Evolutionary conservation across 2,329 filamentous ascomycete genomes (phyloP).

Genomic region (Talaromyces sp.): DNA sequence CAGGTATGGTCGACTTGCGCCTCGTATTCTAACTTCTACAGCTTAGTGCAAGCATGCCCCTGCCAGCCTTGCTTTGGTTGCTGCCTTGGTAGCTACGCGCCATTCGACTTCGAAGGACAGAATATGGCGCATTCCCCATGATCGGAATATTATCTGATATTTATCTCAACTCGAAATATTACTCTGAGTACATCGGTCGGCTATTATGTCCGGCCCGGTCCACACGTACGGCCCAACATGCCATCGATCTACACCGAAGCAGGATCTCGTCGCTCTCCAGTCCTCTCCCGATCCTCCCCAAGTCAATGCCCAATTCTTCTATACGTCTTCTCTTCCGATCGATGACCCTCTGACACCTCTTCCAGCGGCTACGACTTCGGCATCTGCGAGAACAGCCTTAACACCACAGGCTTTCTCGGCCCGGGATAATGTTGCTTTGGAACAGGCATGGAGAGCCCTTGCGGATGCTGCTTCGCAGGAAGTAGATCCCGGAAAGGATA

Average conservation of each 20-base stretch:
- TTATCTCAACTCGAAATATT: background rate
- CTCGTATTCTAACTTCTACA: background rate
- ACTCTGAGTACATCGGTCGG: background rate
- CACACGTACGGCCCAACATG: constrained; percentile 61
- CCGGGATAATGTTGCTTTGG: constrained; percentile 72
- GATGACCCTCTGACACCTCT: constrained; percentile 78
- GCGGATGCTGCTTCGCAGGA: constrained; percentile 21
- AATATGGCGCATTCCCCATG: background rate
- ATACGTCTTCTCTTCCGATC: constrained; percentile 73
- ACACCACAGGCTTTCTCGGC: constrained; percentile 71
- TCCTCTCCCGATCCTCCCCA: constrained; percentile 49
- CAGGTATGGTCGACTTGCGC: background rate
- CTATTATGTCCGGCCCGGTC: constrained; percentile 38
- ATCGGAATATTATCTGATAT: background rate
- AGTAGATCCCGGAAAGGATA: constrained; percentile 9
- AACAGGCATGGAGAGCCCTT: constrained; percentile 69
- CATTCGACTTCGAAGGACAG: background rate
- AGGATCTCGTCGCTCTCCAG: constrained; percentile 29
- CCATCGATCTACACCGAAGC: constrained; percentile 38
- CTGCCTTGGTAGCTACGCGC: constrained; percentile 12
- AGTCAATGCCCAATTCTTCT: constrained; percentile 73
- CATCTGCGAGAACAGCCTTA: constrained; percentile 49
- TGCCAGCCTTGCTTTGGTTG: constrained; percentile 3
- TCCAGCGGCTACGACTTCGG: constrained; percentile 48
- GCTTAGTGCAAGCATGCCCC: constrained; percentile 2